phyloP scores from a whole-genome alignment of 192 early-diverging fungal genomes.

The Dimargaris cristalligena region DNA sequence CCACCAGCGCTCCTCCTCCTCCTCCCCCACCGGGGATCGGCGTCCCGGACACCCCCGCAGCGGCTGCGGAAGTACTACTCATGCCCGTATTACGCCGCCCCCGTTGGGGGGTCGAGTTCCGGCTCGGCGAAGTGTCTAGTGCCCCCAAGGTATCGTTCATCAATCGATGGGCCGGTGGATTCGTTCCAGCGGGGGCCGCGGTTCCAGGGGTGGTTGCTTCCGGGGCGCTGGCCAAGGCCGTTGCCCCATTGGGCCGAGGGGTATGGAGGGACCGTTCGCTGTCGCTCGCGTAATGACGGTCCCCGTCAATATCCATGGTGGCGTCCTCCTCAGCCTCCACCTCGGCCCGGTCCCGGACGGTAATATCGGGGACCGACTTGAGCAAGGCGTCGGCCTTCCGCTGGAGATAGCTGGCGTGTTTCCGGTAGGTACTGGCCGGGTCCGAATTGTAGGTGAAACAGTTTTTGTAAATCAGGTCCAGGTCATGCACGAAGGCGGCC shows the following conservation, averaged over 20 bases:
- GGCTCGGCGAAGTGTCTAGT: neutral
- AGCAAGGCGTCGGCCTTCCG: conserved; percentile 55
- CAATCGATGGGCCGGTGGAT: too few species aligned
- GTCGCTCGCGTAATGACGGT: conserved; percentile 30
- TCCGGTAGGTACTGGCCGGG: conserved; percentile 76
- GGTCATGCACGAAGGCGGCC: conserved; percentile 68
- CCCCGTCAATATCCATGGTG: conserved; percentile 34
- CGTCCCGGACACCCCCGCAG: too few species aligned
- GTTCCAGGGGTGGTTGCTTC: conserved; percentile 9
- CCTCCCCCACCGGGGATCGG: neutral
- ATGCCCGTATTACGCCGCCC: conserved; percentile 1
- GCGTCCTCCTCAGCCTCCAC: conserved; percentile 38
- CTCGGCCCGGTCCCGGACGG: conserved; percentile 40
- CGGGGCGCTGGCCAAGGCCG: neutral
- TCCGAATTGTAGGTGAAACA: conserved; percentile 82
- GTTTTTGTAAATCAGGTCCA: conserved; percentile 83
- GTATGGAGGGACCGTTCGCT: conserved; percentile 8
- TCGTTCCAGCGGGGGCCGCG: neutral
- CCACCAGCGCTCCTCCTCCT: neutral
- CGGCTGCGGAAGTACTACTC: too few species aligned
- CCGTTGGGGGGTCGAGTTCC: neutral
- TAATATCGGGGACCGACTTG: conserved; percentile 68
- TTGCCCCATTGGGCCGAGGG: neutral
- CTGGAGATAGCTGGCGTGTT: conserved; percentile 67
- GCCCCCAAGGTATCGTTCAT: too few species aligned